phyloP scores from a whole-genome alignment of 208 protist species.

The Wallacemonas sp. region DNA sequence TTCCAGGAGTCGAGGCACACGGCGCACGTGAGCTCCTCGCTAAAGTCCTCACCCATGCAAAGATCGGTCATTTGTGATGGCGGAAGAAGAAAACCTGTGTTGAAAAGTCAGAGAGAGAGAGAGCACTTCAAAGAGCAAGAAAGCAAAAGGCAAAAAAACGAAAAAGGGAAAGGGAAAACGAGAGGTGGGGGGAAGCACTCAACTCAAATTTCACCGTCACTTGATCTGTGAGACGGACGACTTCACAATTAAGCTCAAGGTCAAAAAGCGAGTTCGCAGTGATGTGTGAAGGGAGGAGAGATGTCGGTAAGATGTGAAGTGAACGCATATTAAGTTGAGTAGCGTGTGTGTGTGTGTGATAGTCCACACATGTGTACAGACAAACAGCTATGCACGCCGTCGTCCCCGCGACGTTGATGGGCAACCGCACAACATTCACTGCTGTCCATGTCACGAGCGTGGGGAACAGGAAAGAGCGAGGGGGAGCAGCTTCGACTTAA shows the following conservation, averaged over 20 bases:
- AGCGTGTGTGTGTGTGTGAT: no score
- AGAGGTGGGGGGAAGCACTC: background rate
- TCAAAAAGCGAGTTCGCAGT: no score
- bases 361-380: no score
- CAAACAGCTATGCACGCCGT: background rate
- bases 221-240: no score
- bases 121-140: background rate
- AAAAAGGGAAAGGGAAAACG: background rate
- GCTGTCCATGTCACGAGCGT: no score
- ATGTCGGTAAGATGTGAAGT: no score
- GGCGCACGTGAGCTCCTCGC: conserved; percentile 69
- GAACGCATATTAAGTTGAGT: no score
- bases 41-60: conserved; percentile 54
- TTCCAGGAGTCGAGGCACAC: conserved; percentile 81
- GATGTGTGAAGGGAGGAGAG: no score
- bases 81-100: background rate
- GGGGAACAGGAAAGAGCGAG: background rate
- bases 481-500: no score
- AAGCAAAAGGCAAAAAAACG: background rate
- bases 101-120: background rate
- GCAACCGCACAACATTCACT: background rate
- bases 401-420: background rate
- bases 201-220: no score
- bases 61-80: conserved; percentile 22
- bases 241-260: no score